Percentiles rank a stretch among this genome's conserved stretches.
These are phyloP conservation scores for Zoysia matrella DNA, from an alignment of 202 grass and related monocot species.

Conservation along the genomic window DNA sequence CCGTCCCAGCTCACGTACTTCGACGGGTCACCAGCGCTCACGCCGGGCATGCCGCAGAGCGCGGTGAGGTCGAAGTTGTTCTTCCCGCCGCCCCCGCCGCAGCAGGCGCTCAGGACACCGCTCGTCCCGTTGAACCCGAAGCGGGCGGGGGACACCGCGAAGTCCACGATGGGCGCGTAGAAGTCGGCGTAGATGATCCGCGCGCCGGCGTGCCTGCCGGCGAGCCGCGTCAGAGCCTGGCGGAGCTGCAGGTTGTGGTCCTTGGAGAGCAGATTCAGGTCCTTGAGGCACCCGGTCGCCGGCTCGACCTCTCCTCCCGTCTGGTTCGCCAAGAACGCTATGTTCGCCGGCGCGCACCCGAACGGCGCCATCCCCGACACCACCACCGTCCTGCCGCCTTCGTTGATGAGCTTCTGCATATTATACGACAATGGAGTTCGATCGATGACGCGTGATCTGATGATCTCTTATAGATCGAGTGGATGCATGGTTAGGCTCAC, in stretches of 20 bases:
- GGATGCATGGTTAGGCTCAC: background rate
- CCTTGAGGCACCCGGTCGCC: slow-evolving; percentile 49
- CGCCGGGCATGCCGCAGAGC: slow-evolving; percentile 36
- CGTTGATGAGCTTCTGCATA: slow-evolving; percentile 49
- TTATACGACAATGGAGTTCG: background rate
- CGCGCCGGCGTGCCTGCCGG: slow-evolving; percentile 13
- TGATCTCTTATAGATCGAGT: background rate
- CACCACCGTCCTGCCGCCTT: slow-evolving; percentile 42
- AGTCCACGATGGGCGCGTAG: slow-evolving; percentile 26
- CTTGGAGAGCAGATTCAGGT: slow-evolving; percentile 39
- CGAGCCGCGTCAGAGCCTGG: slow-evolving; percentile 4
- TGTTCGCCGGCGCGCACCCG: slow-evolving; percentile 34
- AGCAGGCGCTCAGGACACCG: slow-evolving; percentile 43
- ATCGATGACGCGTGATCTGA: background rate
- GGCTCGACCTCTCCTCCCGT: slow-evolving; percentile 32
- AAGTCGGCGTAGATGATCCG: slow-evolving; percentile 53
- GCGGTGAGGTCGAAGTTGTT: slow-evolving; percentile 45
- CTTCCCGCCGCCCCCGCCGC: slow-evolving; percentile 44
- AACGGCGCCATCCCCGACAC: slow-evolving; percentile 43
- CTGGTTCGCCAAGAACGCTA: background rate
- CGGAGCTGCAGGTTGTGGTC: slow-evolving; percentile 48
- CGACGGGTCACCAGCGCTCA: slow-evolving; percentile 44
- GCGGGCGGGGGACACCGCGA: background rate
- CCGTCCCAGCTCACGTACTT: slow-evolving; percentile 59
- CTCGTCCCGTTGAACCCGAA: slow-evolving; percentile 44